Evolutionary conservation across 2,329 filamentous ascomycete species (phyloP), one percentile per base, ranked within the genome.

Genomic region (Raffaelea albimanens): DNA sequence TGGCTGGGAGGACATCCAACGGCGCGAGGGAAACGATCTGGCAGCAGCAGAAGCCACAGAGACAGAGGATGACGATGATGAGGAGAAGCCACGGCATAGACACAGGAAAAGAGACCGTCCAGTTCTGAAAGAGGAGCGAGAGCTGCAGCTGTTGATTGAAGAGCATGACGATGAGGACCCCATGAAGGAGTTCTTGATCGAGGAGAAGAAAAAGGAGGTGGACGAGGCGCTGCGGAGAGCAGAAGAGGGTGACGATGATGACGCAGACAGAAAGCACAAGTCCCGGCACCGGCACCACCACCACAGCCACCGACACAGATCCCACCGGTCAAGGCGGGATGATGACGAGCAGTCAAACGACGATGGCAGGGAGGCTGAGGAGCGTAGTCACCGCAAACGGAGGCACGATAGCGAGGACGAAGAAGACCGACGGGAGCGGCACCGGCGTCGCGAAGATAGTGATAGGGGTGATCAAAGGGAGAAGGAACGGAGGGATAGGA

Each of bases 161-260:
- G 82, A 91, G 16, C 85, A 94, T 54, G 93, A 97, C 55, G 90
- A 96, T 21, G 91, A 97, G 52, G 93, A 98, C 63, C 93, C 93
- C 0, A 98, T 98, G 93, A 96, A 95, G 66, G 81, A 80, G 34
- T 96, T 87, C 58, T 62, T 97, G 53, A 81, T 96, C 45, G 79
- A 91, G 53, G 85, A 95, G 66, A 96, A 97, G 75, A 89, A 86
- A 65, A 87, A 88, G 61, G 87, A 95, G 62, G 78, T 95, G 13
- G 80, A 85, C 47, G 76, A 78, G 50, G 90, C 87, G 3, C 65
- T 85, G 56, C 71, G 72, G 53, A 75, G 66, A 56, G 61, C 74
- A 45, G 71, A 72, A 41, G 75, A 65, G 59, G 75, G 69, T 57
- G 72, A 66, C 71, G 50, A 63, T 65, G 72, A 67, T 71, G 50